These are phyloP conservation scores for Fraxinus excelsior DNA, from an alignment of 257 asterid genomes.

Conservation along the genomic window DNA sequence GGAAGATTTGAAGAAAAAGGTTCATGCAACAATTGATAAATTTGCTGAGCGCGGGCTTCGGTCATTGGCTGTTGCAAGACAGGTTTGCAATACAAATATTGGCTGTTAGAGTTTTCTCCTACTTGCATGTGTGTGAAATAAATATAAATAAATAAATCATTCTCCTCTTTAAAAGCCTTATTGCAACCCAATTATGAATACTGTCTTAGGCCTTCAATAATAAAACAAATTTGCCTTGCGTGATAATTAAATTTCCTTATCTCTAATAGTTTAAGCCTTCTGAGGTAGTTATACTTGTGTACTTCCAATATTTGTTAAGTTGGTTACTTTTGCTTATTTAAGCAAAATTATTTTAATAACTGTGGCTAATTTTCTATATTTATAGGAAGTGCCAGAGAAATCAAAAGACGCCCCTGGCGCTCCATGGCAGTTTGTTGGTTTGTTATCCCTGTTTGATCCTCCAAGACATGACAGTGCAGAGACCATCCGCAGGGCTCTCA, in stretches of 20 bases:
- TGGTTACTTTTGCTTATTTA: neutral
- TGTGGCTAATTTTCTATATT: conserved; percentile 4
- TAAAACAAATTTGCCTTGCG: neutral
- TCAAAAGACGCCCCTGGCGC: conserved; percentile 74
- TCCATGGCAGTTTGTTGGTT: conserved; percentile 89
- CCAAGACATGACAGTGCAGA: conserved; percentile 97
- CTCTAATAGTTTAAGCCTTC: neutral
- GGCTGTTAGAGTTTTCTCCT: neutral
- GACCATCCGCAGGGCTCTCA: conserved; percentile 82
- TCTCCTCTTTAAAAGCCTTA: neutral
- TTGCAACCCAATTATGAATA: neutral
- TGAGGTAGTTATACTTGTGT: neutral
- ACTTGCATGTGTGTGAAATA: neutral
- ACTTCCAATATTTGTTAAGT: neutral
- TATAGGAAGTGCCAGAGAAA: conserved; percentile 83
- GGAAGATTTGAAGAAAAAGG: conserved; percentile 74
- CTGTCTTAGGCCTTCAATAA: neutral
- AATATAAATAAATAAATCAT: neutral
- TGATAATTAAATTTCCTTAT: neutral
- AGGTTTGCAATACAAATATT: conserved; percentile 41
- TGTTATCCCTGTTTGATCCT: conserved; percentile 87
- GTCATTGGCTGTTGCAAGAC: conserved; percentile 89
- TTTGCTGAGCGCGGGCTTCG: conserved; percentile 94
- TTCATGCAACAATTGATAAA: conserved; percentile 63
- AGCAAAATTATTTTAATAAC: neutral